phyloP scores from a whole-genome alignment of 495 filamentous ascomycete genomes.

The Penicillium psychrofluorescens region DNA sequence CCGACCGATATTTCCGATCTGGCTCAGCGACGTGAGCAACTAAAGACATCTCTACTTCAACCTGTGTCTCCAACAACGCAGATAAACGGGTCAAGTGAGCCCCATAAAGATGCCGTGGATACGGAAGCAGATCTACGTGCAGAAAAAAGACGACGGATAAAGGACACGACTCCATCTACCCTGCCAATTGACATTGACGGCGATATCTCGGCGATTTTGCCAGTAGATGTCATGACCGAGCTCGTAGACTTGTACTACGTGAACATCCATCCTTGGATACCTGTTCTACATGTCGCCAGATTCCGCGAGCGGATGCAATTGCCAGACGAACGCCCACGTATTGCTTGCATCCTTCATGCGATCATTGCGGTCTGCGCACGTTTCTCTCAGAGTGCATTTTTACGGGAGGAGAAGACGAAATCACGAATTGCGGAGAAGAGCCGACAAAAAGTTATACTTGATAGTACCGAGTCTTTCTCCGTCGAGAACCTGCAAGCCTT shows the following conservation, averaged over 20 bases:
- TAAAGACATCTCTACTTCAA: slow-evolving; percentile 1
- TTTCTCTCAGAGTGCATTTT: neutral
- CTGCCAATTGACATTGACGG: neutral
- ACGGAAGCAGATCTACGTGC: neutral
- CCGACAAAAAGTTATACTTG: slow-evolving; percentile 13
- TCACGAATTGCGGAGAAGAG: slow-evolving; percentile 6
- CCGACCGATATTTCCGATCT: neutral
- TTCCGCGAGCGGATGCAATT: slow-evolving; percentile 13
- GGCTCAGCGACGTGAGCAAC: slow-evolving; percentile 5
- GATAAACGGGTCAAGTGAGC: too few species aligned
- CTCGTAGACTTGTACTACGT: slow-evolving; percentile 17
- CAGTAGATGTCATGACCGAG: slow-evolving; percentile 9
- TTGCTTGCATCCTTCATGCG: slow-evolving; percentile 13
- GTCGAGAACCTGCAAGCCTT: slow-evolving; percentile 22
- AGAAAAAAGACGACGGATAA: slow-evolving; percentile 1
- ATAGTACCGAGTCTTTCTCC: slow-evolving; percentile 17
- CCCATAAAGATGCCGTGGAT: neutral
- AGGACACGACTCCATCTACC: neutral
- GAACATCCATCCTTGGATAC: slow-evolving; percentile 21
- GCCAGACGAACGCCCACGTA: neutral
- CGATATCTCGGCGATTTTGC: neutral
- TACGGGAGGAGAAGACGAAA: slow-evolving; percentile 2
- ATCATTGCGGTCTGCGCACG: slow-evolving; percentile 11
- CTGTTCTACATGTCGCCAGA: slow-evolving; percentile 12
- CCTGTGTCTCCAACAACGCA: neutral